Evolutionary conservation across 2,329 filamentous ascomycete species (phyloP), one percentile per base, ranked within the genome.

Genomic region (Clarireedia sp.): DNA sequence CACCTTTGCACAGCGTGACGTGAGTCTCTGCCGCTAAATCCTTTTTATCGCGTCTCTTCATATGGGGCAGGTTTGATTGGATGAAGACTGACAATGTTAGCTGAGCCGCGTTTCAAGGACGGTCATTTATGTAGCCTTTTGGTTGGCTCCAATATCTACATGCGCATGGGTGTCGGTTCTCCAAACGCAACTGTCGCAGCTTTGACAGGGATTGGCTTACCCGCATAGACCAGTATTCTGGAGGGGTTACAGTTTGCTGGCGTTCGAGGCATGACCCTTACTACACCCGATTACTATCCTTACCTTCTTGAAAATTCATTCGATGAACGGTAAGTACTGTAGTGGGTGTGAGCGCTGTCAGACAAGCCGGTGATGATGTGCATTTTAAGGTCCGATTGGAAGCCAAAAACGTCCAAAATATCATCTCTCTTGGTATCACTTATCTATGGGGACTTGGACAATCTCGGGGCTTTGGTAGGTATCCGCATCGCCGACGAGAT

Each of bases 51-150:
- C 54, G 44, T 52, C 33, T 45, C 24, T 38, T 41, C 41, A 49
- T 49, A 24, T 49, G 45, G 43, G 40, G 40, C 48, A 29, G 51
- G 51, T 59, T 54, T 60, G 55, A 62, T 63, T 62, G 58, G 60
- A 60, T 44, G 45, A 51, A 43, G 44, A 23, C 19, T 23, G 17
- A 44, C 6, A 44, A 19, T 23, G 21, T 21, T 33, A 44, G 50
- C 54, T 54, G 51, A 58, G 57, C 52, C 56, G 57, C 54, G 60
- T 60, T 63, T 62, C 58, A 62, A 54, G 53, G 23, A 37, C 45
- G 55, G 52, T 49, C 46, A 49, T 49, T 48, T 44, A 49, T 49
- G 37, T 24, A 54, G 37, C 24, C 38, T 49, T 44, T 51, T 50
- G 53, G 41, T 55, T 55, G 53, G 53, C 14, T 45, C n/a, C 33